phyloP scores from a whole-genome alignment of 495 filamentous ascomycete species.

The Penicilliopsis zonata region DNA sequence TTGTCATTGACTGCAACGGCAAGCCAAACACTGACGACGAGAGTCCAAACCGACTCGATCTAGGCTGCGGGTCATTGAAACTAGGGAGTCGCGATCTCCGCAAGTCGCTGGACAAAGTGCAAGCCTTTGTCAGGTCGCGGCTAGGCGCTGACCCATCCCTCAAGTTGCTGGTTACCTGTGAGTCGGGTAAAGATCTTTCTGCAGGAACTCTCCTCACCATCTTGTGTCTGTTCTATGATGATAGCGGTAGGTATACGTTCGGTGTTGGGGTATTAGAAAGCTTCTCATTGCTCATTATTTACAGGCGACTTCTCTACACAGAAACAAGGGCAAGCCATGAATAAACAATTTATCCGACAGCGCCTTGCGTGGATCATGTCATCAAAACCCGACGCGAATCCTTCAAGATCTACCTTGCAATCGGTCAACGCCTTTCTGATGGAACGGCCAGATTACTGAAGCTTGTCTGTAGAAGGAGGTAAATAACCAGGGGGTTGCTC shows the following conservation, averaged over 20 bases:
- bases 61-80: conserved; percentile 55
- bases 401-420: conserved; percentile 68
- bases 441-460: conserved; percentile 30
- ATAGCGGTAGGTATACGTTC: conserved; percentile 34
- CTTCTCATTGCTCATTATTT: conserved; percentile 8
- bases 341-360: conserved; percentile 66
- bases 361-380: conserved; percentile 68
- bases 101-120: conserved; percentile 43
- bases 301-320: conserved; percentile 20
- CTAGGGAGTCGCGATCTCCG: conserved; percentile 65
- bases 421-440: conserved; percentile 84
- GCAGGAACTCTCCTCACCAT: conserved; percentile 49
- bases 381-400: conserved; percentile 62
- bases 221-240: conserved; percentile 49
- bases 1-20: conserved; percentile 33
- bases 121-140: conserved; percentile 29
- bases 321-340: conserved; percentile 27
- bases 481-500: no score
- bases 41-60: conserved; percentile 36
- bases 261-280: background rate
- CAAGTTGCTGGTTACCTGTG: conserved; percentile 45
- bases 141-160: conserved; percentile 16
- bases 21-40: conserved; percentile 18
- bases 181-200: conserved; percentile 54
- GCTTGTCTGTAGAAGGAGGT: no score